Evolutionary conservation across 768 basidiomycete genomes (phyloP), one percentile per base, ranked within the genome.

Genomic region (Calocera cornea): DNA sequence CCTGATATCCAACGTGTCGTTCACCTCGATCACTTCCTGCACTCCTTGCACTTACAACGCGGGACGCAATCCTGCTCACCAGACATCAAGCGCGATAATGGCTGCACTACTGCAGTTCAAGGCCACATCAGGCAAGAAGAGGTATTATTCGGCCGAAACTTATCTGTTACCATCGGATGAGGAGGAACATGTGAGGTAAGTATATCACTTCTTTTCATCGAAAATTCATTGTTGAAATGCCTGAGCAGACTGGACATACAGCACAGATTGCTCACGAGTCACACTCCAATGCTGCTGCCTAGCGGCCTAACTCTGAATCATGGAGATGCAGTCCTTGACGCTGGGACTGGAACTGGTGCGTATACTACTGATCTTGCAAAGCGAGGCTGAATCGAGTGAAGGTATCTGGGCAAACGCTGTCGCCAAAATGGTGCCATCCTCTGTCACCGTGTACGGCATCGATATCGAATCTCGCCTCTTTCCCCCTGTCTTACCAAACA

Each of bases 381-480:
- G 36, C 36, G 14, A 27, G 14, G 10, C 54, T 29, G 11, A 33
- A 5, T 2, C 27, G 14, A 12, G 27, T 27, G 24, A 33, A 72
- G 72, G 70, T 16, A 38, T 49, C 14, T 72, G 69, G 69, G 19
- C 69, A 10, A 63, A 70, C 14, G 69, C 69, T 60, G 40, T 70
- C 14, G 49, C 67, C 12, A 41, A 34, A 11, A 34, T 41, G 14
- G 47, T 69, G 24, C 68, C 70, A 1, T 16, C 63, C 3, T 16
- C 64, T 10, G 68, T 69, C 11, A n/a, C 49, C 19, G 63, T 72
- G 2, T 38, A 66, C 14, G 69, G 70, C 34, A 34, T 67, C 40
- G 72, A 72, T 63, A 69, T 71, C 31, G 67, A 68, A 14, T 24
- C 66, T 3, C 34, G 68, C 7, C 69, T 71, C 33, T 71, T 71